phyloP scores from a whole-genome alignment of 805 yeast species.

The Maudiozyma turicensis region DNA sequence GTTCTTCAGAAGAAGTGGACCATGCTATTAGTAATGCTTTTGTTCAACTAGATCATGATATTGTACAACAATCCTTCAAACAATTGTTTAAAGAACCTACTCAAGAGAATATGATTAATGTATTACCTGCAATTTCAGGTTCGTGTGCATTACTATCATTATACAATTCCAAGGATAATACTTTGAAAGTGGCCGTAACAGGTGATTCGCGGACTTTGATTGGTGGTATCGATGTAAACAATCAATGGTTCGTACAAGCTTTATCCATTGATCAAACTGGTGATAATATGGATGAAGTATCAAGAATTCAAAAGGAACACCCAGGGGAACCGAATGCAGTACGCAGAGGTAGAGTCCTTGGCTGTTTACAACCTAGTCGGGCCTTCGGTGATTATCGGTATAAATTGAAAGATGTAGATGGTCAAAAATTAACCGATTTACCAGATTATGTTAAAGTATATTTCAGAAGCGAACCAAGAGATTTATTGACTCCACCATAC shows the following conservation, averaged over 20 bases:
- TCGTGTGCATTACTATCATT: conserved; percentile 86
- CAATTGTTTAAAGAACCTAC: conserved; percentile 58
- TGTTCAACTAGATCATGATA: conserved; percentile 72
- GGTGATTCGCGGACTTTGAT: conserved; percentile 93
- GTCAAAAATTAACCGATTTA: conserved; percentile 39
- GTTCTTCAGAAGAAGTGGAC: conserved; percentile 48
- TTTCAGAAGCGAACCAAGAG: conserved; percentile 66
- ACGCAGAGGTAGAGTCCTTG: conserved; percentile 81
- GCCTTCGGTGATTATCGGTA: conserved; percentile 97
- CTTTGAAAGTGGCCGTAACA: conserved; percentile 82
- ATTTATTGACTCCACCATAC: conserved; percentile 83
- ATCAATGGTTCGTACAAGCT: conserved; percentile 82
- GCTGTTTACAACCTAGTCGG: conserved; percentile 88
- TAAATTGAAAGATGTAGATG: conserved; percentile 55
- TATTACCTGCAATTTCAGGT: conserved; percentile 92
- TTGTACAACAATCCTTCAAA: conserved; percentile 66
- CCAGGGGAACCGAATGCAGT: conserved; percentile 83
- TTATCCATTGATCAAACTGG: conserved; percentile 92
- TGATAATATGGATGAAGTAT: conserved; percentile 77
- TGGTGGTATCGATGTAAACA: conserved; percentile 55
- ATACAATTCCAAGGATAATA: conserved; percentile 65
- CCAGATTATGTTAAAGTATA: conserved; percentile 77
- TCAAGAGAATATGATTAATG: conserved; percentile 46
- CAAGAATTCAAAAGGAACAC: conserved; percentile 74
- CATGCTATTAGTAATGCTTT: conserved; percentile 76